A percentile compares a stretch with the other conserved stretches of the same genome.
Evolutionary conservation across 2,329 filamentous ascomycete genomes (phyloP).

Genomic region (Alternaria sp.): DNA sequence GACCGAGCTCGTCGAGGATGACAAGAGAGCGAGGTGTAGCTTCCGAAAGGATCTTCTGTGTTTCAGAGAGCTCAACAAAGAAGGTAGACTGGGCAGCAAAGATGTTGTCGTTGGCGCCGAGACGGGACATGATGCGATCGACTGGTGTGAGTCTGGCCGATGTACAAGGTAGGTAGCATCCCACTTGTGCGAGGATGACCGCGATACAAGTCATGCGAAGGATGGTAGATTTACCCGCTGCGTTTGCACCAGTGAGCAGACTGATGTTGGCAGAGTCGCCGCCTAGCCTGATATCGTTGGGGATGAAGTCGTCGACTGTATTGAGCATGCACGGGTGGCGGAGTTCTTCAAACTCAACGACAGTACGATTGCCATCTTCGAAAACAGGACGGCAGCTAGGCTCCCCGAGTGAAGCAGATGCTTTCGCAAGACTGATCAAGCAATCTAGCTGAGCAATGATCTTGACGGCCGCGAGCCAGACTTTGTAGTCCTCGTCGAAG

Average conservation of each 20-base stretch:
- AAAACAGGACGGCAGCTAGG: slow-evolving; percentile 92
- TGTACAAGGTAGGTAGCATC: slow-evolving; percentile 86
- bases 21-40: slow-evolving; percentile 93
- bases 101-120: slow-evolving; percentile 98
- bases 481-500: slow-evolving; percentile 86
- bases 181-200: slow-evolving; percentile 97
- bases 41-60: slow-evolving; percentile 96
- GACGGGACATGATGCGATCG: slow-evolving; percentile 97
- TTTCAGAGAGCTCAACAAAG: slow-evolving; percentile 96
- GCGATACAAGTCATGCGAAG: slow-evolving; percentile 96
- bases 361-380: slow-evolving; percentile 81
- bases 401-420: slow-evolving; percentile 82
- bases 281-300: slow-evolving; percentile 89
- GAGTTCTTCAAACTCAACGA: slow-evolving; percentile 91
- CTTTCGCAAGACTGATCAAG: slow-evolving; percentile 89
- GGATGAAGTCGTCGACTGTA: slow-evolving; percentile 92
- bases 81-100: slow-evolving; percentile 98
- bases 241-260: slow-evolving; percentile 93
- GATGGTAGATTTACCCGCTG: slow-evolving; percentile 95
- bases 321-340: slow-evolving; percentile 95
- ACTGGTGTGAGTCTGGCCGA: slow-evolving; percentile 87
- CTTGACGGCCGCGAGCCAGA: slow-evolving; percentile 89
- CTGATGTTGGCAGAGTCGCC: slow-evolving; percentile 84
- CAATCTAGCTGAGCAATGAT: slow-evolving; percentile 94
- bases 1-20: slow-evolving; percentile 94